These are phyloP conservation scores for Pseudomonodictys pantanalensis DNA, from an alignment of 495 filamentous ascomycete species.

Conservation along the genomic window DNA sequence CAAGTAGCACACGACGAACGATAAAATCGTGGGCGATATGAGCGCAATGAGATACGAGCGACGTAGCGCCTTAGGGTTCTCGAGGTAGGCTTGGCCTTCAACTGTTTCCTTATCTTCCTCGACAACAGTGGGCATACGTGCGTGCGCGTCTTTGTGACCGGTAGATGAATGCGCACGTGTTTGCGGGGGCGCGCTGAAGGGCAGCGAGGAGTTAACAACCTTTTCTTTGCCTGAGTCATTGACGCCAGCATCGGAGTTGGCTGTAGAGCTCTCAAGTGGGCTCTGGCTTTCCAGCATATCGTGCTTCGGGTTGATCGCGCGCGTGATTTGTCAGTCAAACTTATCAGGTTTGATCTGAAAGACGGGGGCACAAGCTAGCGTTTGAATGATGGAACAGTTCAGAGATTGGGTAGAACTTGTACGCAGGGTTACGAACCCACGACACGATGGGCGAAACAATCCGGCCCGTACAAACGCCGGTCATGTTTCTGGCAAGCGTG, in stretches of 20 bases:
- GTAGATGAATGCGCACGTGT: too few relatives aligned
- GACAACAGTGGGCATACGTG: too few relatives aligned
- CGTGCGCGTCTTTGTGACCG: too few relatives aligned
- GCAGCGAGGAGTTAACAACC: too few relatives aligned
- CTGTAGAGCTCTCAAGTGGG: background rate
- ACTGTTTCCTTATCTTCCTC: background rate
- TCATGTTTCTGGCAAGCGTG: slow-evolving; percentile 81
- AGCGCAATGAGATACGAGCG: background rate
- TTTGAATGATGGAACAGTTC: too few relatives aligned
- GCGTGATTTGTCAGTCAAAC: slow-evolving; percentile 8
- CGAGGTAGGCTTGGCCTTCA: background rate
- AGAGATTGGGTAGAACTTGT: too few relatives aligned
- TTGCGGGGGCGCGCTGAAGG: too few relatives aligned
- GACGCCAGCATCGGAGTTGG: background rate
- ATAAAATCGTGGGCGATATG: background rate
- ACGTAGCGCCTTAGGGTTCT: background rate
- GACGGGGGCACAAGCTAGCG: slow-evolving; percentile 67
- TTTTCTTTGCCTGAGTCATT: background rate
- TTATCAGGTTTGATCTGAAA: slow-evolving; percentile 55
- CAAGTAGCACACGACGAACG: background rate
- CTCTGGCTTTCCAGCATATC: background rate
- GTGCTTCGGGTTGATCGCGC: background rate
- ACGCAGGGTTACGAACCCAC: too few relatives aligned
- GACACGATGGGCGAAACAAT: too few relatives aligned
- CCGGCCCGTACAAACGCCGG: too few relatives aligned